Evolutionary conservation across 208 protist species (phyloP).

Genomic region (Wallacemonas collosoma): DNA sequence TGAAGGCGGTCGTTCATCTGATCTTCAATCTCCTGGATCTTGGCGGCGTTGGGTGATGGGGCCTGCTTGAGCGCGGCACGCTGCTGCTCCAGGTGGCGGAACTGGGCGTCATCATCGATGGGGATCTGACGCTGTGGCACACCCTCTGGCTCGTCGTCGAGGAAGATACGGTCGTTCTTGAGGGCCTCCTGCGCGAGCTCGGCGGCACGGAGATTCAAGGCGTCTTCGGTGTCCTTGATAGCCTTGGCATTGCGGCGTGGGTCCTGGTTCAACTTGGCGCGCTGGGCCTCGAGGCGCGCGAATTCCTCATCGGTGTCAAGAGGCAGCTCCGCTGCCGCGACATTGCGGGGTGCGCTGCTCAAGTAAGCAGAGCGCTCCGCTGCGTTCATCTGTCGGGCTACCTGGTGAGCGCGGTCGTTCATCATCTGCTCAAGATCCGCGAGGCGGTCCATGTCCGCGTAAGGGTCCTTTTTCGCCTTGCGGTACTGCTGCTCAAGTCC

Average conservation of each 20-base stretch:
- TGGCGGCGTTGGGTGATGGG: constrained; percentile 29
- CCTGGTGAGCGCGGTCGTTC: constrained; percentile 64
- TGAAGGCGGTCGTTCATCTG: constrained; percentile 69
- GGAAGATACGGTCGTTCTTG: constrained; percentile 78
- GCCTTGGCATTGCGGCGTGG: constrained; percentile 39
- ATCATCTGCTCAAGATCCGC: constrained; percentile 70
- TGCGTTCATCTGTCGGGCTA: constrained; percentile 66
- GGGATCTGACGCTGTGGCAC: constrained; percentile 64
- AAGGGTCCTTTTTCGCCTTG: constrained; percentile 52
- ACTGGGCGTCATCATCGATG: constrained; percentile 64
- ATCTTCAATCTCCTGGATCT: constrained; percentile 65
- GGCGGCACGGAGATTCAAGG: constrained; percentile 64
- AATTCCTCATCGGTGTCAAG: constrained; percentile 77
- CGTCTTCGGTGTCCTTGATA: constrained; percentile 55
- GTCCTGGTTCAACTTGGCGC: constrained; percentile 62
- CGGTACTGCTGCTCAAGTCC: constrained; percentile 75
- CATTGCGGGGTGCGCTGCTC: constrained; percentile 37
- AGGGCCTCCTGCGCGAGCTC: constrained; percentile 63
- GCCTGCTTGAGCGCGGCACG: constrained; percentile 59
- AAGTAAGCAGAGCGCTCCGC: constrained; percentile 60
- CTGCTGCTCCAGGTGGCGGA: constrained; percentile 65
- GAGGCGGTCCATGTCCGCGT: constrained; percentile 55
- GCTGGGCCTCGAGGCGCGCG: constrained; percentile 56
- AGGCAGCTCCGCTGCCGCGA: constrained; percentile 65
- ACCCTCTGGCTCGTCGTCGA: constrained; percentile 67